A percentile compares a stretch with the other conserved stretches of the same genome.
These are phyloP conservation scores for Knufia fluminis DNA, from an alignment of 2,329 filamentous ascomycete genomes.

Conservation along the genomic window DNA sequence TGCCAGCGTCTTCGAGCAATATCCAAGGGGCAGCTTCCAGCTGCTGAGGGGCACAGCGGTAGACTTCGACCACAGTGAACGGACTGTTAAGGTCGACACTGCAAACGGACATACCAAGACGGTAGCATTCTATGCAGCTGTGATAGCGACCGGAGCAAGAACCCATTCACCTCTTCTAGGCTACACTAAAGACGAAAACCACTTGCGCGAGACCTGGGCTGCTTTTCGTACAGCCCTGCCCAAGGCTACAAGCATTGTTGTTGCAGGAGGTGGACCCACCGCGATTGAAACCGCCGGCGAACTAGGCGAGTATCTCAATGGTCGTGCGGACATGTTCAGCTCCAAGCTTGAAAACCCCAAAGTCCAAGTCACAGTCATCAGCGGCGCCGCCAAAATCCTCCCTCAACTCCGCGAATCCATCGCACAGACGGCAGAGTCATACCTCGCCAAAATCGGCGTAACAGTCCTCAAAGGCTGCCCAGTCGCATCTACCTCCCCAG, in stretches of 20 bases:
- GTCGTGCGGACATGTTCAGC: constrained; percentile 32
- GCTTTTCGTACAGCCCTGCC: constrained; percentile 35
- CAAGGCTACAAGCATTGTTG: constrained; percentile 35
- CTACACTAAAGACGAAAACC: constrained; percentile 29
- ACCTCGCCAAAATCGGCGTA: constrained; percentile 40
- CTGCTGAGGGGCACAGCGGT: background rate
- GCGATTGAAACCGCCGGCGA: constrained; percentile 43
- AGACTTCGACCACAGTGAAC: constrained; percentile 6
- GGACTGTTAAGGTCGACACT: constrained; percentile 27
- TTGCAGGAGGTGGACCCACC: constrained; percentile 38
- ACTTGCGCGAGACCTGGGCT: constrained; percentile 30
- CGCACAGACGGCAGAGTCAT: constrained; percentile 33
- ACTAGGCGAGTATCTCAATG: constrained; percentile 44
- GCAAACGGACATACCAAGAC: constrained; percentile 13
- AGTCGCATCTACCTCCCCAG: background rate
- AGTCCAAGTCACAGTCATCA: constrained; percentile 39
- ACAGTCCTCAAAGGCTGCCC: constrained; percentile 35
- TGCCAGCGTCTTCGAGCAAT: background rate
- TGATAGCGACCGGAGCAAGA: constrained; percentile 43
- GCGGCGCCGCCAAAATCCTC: constrained; percentile 31
- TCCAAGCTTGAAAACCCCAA: constrained; percentile 28
- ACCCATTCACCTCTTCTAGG: constrained; percentile 41
- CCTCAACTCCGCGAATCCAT: constrained; percentile 33
- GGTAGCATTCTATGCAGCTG: constrained; percentile 36
- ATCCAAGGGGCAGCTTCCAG: background rate